A percentile compares a stretch with the other conserved stretches of the same genome.
Evolutionary conservation across 2,329 filamentous ascomycete species (phyloP).

Genomic region (Colletotrichum neosansevieriae): DNA sequence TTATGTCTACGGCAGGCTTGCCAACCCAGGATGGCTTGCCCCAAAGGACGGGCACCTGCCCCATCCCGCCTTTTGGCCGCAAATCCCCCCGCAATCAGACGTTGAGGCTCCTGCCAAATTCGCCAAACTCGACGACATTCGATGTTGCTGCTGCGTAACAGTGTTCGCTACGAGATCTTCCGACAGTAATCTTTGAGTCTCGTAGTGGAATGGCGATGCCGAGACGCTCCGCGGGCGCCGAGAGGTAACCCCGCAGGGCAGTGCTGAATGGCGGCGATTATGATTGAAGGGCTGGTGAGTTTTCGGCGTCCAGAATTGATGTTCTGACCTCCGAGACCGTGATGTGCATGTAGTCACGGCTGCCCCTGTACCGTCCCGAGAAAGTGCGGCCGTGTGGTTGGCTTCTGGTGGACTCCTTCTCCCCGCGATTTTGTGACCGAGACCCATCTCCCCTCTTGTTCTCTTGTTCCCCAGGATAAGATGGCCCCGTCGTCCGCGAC

Average conservation of each 20-base stretch:
- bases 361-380: neutral
- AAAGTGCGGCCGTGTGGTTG: neutral
- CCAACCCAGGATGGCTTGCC: constrained; percentile 1
- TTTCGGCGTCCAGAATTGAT: constrained; percentile 30
- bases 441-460: constrained; percentile 27
- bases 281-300: constrained; percentile 25
- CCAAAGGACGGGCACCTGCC: too few relatives aligned
- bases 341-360: neutral
- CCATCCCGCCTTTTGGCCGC: constrained; percentile 13
- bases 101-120: constrained; percentile 31
- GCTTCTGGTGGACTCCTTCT: constrained; percentile 1
- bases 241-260: constrained; percentile 37
- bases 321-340: constrained; percentile 37
- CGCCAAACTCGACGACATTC: constrained; percentile 37
- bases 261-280: constrained; percentile 29
- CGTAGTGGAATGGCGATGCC: constrained; percentile 14
- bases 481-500: constrained; percentile 26
- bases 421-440: constrained; percentile 27
- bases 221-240: constrained; percentile 31
- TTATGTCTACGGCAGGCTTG: neutral
- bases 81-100: constrained; percentile 22
- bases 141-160: neutral
- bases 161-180: constrained; percentile 7
- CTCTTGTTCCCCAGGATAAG: constrained; percentile 19
- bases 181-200: neutral